phyloP scores from a whole-genome alignment of 345 rosid species.

The Dipteronia sinensis region DNA sequence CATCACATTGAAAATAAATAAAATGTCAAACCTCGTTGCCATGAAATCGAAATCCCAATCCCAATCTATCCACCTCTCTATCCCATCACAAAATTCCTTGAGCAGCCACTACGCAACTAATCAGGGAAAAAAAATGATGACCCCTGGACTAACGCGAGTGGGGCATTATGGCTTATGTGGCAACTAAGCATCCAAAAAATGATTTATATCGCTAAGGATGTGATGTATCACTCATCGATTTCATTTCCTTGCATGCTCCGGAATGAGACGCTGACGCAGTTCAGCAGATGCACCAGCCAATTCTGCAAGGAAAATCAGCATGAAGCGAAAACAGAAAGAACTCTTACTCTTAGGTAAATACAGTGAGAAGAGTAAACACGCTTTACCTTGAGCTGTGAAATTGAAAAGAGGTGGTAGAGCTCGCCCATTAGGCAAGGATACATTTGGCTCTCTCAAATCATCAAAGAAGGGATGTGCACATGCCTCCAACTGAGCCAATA shows the following conservation, averaged over 20 bases:
- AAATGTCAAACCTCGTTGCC: constrained; percentile 19
- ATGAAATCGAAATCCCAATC: background rate
- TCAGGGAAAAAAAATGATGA: background rate
- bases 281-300: constrained; percentile 80
- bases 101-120: background rate
- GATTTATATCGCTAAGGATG: constrained; percentile 15
- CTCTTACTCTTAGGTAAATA: background rate
- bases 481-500: constrained; percentile 73
- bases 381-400: constrained; percentile 89
- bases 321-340: constrained; percentile 11
- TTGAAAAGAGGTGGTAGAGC: constrained; percentile 85
- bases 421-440: constrained; percentile 84
- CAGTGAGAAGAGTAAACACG: background rate
- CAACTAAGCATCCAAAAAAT: constrained; percentile 26
- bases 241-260: constrained; percentile 58
- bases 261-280: constrained; percentile 76
- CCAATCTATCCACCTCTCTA: background rate
- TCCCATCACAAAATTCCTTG: background rate
- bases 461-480: constrained; percentile 98
- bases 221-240: constrained; percentile 9
- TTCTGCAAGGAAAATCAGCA: constrained; percentile 52
- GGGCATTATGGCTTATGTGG: constrained; percentile 10
- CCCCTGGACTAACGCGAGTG: background rate
- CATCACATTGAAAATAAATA: background rate
- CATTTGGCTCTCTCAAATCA: constrained; percentile 74